phyloP scores from a whole-genome alignment of 345 rosid species.

The Mallotus nudiflorus region DNA sequence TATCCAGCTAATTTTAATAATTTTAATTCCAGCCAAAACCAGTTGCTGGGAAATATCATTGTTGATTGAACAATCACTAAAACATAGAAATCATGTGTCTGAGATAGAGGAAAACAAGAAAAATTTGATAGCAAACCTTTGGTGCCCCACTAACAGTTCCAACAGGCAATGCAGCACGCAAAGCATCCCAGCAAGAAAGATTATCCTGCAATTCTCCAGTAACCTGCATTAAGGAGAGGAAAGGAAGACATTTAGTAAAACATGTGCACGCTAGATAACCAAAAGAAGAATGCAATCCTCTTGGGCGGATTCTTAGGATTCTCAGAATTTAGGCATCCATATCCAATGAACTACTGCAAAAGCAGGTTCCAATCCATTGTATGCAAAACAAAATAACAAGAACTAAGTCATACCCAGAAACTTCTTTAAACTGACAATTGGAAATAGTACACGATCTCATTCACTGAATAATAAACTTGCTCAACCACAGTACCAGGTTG shows the following conservation, averaged over 20 bases:
- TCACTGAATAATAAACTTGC: not conserved
- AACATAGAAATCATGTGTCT: too few relatives aligned
- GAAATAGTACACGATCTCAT: not conserved
- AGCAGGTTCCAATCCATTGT: not conserved
- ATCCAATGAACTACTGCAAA: not conserved
- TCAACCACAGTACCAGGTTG: not conserved
- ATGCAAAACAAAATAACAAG: not conserved
- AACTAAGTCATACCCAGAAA: not conserved
- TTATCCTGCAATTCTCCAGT: conserved; percentile 74
- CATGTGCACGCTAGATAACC: not conserved
- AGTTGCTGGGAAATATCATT: not conserved
- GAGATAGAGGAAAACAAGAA: too few relatives aligned
- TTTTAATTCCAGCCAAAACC: not conserved
- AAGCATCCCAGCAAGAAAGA: conserved; percentile 76
- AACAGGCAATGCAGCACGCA: conserved; percentile 78
- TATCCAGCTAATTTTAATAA: not conserved
- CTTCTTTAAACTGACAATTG: not conserved
- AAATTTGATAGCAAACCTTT: conserved; percentile 40
- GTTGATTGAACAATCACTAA: not conserved
- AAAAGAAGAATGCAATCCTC: not conserved
- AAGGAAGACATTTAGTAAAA: not conserved
- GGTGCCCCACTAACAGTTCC: conserved; percentile 98
- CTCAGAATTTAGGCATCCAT: not conserved
- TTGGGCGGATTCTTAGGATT: not conserved
- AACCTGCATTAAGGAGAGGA: conserved; percentile 46